These are phyloP conservation scores for Venturiaceae sp. DNA, from an alignment of 2,329 filamentous ascomycete species.

Conservation along the genomic window DNA sequence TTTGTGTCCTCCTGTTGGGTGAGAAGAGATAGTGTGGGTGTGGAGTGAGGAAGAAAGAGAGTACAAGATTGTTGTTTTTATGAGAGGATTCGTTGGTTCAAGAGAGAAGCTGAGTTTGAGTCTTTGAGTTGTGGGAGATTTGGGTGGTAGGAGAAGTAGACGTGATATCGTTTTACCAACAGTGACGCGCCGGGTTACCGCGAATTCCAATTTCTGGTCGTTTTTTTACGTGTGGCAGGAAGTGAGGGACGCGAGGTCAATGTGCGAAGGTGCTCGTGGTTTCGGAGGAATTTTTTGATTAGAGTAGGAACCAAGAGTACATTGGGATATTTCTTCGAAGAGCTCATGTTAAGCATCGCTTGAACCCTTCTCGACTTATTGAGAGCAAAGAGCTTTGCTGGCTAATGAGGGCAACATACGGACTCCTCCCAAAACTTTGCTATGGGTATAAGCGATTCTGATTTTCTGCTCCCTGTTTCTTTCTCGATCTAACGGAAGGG, in stretches of 20 bases:
- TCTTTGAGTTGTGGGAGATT: background rate
- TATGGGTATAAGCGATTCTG: no score
- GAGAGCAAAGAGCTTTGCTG: no score
- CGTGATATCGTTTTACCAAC: background rate
- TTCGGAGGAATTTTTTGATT: background rate
- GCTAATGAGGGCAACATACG: no score
- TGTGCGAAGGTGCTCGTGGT: background rate
- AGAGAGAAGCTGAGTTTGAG: background rate
- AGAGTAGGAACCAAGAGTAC: background rate
- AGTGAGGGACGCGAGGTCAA: background rate
- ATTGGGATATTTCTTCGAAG: background rate
- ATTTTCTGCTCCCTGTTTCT: no score
- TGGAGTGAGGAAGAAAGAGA: background rate
- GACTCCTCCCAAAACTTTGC: no score
- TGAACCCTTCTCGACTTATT: background rate
- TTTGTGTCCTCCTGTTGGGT: background rate
- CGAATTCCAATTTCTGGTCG: no score
- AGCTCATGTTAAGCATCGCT: background rate
- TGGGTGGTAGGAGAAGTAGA: background rate
- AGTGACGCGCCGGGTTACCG: background rate
- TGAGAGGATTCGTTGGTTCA: background rate
- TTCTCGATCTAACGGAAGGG: no score
- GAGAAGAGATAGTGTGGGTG: background rate
- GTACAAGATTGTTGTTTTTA: background rate
- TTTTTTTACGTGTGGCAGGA: background rate